Base-by-base conservation (phyloP, 345 rosid genomes). In the Theobroma cacao region DNA sequence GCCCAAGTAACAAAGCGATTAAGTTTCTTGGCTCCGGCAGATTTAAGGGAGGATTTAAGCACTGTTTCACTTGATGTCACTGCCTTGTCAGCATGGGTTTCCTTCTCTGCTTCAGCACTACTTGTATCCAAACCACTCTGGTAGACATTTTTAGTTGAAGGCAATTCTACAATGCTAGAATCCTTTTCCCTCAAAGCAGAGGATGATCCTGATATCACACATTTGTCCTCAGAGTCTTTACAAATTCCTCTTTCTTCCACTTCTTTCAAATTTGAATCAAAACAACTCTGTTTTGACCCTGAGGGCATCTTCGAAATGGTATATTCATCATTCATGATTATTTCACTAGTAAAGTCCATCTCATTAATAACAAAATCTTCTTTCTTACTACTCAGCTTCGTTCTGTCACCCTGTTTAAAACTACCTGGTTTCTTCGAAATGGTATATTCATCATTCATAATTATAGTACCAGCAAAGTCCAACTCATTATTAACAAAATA, bases 1-100 rank as follows among this genome's bases (percentile, higher is more conserved):
- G 97, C 97, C 97, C 98, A 95, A n/a, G 92, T 92, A 76, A 96
- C 98, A 43, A 91, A 86, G 47, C 75, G 89, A 45, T 58, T 75
- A 22, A 80, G 79, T 82, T 86, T 91, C 85, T 88, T 89, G 38
- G 90, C 75, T 59, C 84, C 84, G 47, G 90, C 77, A 66, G 82
- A 78, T 88, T 88, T 90, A 75, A 96, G 95, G 74, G 93, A 90
- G 50, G 98, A 84, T 80, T 87, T 92, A 72, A 81, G 87, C 67
- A 82, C 58, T 20, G 77, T 52, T 80, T 78, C 87, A 81, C 84
- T 78, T 61, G 79, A 82, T 64, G 77, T 76, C 72, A 78, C 81
- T 52, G 74, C 78, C 71, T 80, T 81, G 73, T 65, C 78, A 62
- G 69, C 79, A 81, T 48, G 62, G 41, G 36, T 50, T 72, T 68